phyloP scores from a whole-genome alignment of 2,329 filamentous ascomycete species.

The Cladorrhinum sp. region DNA sequence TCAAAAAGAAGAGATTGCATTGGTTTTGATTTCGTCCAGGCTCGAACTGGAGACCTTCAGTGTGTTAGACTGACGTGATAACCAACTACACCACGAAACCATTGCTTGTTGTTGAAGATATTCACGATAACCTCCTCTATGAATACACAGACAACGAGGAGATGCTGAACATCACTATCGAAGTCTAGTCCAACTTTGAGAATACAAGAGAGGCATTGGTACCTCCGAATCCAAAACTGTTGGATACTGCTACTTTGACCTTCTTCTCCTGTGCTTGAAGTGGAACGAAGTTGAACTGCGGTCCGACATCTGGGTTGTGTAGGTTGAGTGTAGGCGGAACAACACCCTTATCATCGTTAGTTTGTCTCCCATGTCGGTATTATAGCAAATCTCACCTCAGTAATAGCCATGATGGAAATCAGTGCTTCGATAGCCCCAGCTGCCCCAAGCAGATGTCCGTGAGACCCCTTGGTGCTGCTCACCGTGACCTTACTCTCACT shows the following conservation, averaged over 20 bases:
- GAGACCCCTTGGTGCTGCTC: slow-evolving; percentile 90
- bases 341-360: slow-evolving; percentile 53
- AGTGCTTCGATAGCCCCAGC: slow-evolving; percentile 88
- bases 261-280: slow-evolving; percentile 64
- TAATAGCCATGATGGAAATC: slow-evolving; percentile 75
- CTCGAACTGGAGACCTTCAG: slow-evolving; percentile 34
- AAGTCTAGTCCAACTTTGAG: slow-evolving; percentile 38
- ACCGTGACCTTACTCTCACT: slow-evolving; percentile 68
- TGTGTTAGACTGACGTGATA: slow-evolving; percentile 49
- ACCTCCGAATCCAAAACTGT: slow-evolving; percentile 97
- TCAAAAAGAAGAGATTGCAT: slow-evolving; percentile 1
- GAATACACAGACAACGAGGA: too few species aligned
- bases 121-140: too few species aligned
- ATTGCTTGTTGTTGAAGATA: not conserved
- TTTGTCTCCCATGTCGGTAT: too few species aligned
- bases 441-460: slow-evolving; percentile 88
- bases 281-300: slow-evolving; percentile 83
- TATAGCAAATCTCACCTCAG: slow-evolving; percentile 57
- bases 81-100: slow-evolving; percentile 40
- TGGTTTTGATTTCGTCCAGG: slow-evolving; percentile 26
- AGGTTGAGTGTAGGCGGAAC: slow-evolving; percentile 89
- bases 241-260: slow-evolving; percentile 76
- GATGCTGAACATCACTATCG: not conserved
- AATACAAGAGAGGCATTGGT: slow-evolving; percentile 92
- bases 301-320: slow-evolving; percentile 60